phyloP scores from a whole-genome alignment of 345 rosid genomes.

The Streptanthus diversifolius region DNA sequence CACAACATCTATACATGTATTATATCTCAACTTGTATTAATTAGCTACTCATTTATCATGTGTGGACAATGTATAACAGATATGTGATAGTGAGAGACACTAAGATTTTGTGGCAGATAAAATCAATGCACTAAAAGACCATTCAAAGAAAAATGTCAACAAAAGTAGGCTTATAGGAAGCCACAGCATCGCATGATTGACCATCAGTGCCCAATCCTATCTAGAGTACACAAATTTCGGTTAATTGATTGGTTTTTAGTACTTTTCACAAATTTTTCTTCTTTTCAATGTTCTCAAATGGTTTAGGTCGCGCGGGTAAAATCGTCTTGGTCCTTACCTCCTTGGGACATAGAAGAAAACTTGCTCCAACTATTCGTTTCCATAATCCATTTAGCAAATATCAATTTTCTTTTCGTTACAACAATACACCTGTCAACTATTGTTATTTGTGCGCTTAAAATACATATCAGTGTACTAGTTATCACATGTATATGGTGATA shows the following conservation, averaged over 20 bases:
- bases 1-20: neutral
- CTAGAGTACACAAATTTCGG: neutral
- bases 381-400: neutral
- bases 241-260: neutral
- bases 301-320: constrained; percentile 9
- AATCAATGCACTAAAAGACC: constrained; percentile 3
- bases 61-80: neutral
- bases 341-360: neutral
- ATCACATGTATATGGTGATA: neutral
- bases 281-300: neutral
- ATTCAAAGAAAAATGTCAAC: constrained; percentile 11
- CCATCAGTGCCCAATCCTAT: neutral
- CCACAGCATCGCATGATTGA: constrained; percentile 4
- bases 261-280: neutral
- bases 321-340: neutral
- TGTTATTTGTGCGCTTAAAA: neutral
- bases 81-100: neutral
- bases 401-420: neutral
- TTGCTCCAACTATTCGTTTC: neutral
- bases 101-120: constrained; percentile 4
- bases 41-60: constrained; percentile 6
- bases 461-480: neutral
- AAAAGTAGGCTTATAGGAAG: constrained; percentile 7
- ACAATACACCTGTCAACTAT: neutral
- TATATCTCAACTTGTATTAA: neutral